Conservation (phyloP, 108 stramenopile genomes). For the Cyclotella cryptica region DNA sequence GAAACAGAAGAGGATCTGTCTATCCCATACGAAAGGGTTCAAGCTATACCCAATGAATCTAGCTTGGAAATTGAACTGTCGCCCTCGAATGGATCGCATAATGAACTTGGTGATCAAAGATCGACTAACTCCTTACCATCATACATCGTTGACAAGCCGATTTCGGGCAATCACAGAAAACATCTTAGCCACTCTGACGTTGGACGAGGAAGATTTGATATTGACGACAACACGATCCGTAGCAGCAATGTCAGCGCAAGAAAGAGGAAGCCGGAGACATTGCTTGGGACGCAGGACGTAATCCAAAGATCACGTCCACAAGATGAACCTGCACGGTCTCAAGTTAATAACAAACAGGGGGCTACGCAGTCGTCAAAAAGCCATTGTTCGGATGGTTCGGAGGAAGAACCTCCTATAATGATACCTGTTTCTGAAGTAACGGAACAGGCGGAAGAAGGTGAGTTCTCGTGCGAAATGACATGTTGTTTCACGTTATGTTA, state of each 20-base stretch:
- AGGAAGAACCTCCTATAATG: constrained; percentile 28
- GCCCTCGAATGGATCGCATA: constrained; percentile 3
- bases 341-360: not conserved
- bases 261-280: not conserved
- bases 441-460: constrained; percentile 34
- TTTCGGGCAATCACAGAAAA: not conserved
- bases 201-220: not conserved
- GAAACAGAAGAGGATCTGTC: constrained; percentile 26
- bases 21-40: constrained; percentile 12
- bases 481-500: not conserved
- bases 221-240: constrained; percentile 12
- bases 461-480: not conserved
- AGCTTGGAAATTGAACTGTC: constrained; percentile 5
- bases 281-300: not conserved
- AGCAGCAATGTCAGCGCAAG: constrained; percentile 13
- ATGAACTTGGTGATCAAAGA: not conserved
- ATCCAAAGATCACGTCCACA: not conserved
- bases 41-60: not conserved
- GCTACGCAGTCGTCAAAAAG: constrained; percentile 36
- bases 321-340: not conserved
- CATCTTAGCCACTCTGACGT: not conserved
- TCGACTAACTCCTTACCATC: not conserved
- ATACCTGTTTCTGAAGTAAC: constrained; percentile 8
- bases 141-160: not conserved
- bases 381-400: constrained; percentile 57